These are phyloP conservation scores for Backusella circina DNA, from an alignment of 192 early-diverging fungal genomes.

Conservation along the genomic window DNA sequence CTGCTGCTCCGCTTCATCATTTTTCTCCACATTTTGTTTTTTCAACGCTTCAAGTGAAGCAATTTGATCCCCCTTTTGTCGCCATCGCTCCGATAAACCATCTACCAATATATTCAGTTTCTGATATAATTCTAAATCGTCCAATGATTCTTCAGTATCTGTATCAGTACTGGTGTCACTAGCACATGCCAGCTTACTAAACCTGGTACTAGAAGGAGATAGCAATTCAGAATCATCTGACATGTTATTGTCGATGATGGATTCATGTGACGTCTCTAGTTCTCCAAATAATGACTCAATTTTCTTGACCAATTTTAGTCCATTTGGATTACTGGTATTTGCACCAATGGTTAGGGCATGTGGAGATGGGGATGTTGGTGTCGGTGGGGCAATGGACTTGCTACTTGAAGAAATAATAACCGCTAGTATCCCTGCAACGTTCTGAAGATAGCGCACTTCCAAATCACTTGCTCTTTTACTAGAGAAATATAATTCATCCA, in stretches of 20 bases:
- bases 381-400: background rate
- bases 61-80: background rate
- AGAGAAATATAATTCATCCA: constrained; percentile 4
- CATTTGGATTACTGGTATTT: background rate
- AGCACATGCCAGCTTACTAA: background rate
- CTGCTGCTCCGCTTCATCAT: background rate
- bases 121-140: background rate
- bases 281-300: background rate
- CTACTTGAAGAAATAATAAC: background rate
- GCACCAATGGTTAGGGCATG: background rate
- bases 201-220: background rate
- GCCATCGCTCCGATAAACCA: background rate
- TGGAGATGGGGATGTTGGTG: background rate
- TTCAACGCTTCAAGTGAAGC: background rate
- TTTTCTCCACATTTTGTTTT: background rate
- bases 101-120: background rate
- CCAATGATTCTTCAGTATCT: background rate
- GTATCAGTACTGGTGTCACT: background rate
- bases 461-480: background rate
- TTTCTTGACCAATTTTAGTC: background rate
- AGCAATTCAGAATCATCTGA: background rate
- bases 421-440: background rate
- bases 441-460: background rate
- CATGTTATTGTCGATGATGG: background rate
- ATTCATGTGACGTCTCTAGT: background rate